phyloP scores from a whole-genome alignment of 176 grass and related monocot species.

The Juncus effusus region DNA sequence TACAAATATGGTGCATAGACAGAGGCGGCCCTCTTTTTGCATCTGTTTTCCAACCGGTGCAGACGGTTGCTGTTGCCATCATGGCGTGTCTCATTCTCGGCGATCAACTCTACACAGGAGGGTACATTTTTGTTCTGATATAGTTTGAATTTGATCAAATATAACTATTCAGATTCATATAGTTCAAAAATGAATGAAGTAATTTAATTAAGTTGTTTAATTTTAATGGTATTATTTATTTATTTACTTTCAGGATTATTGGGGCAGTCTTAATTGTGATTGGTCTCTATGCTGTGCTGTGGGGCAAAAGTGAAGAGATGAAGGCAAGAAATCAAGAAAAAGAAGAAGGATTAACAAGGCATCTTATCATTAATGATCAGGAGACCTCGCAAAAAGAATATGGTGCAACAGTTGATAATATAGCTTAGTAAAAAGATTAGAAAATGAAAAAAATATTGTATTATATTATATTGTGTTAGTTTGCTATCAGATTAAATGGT shows the following conservation, averaged over 20 bases:
- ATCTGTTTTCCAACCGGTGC: constrained; percentile 87
- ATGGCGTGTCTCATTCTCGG: constrained; percentile 79
- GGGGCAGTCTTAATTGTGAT: constrained; percentile 63
- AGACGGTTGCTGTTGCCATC: constrained; percentile 85
- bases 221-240: constrained; percentile 3
- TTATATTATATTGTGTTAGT: constrained; percentile 2
- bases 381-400: constrained; percentile 39
- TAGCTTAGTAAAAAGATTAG: constrained; percentile 30
- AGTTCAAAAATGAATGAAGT: not conserved
- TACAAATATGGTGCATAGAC: constrained; percentile 98
- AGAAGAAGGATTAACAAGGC: constrained; percentile 33
- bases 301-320: constrained; percentile 84
- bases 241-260: constrained; percentile 47
- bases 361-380: constrained; percentile 41
- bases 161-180: not conserved
- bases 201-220: not conserved
- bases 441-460: not conserved
- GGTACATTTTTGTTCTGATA: constrained; percentile 31
- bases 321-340: constrained; percentile 35
- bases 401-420: constrained; percentile 25
- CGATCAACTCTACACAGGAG: constrained; percentile 79
- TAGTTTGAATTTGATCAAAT: not conserved
- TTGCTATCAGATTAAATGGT: not conserved
- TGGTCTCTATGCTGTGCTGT: constrained; percentile 85
- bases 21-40: constrained; percentile 84